Evolutionary conservation across 169 alveolate species (phyloP).

Genomic region (Babesia caballi): DNA sequence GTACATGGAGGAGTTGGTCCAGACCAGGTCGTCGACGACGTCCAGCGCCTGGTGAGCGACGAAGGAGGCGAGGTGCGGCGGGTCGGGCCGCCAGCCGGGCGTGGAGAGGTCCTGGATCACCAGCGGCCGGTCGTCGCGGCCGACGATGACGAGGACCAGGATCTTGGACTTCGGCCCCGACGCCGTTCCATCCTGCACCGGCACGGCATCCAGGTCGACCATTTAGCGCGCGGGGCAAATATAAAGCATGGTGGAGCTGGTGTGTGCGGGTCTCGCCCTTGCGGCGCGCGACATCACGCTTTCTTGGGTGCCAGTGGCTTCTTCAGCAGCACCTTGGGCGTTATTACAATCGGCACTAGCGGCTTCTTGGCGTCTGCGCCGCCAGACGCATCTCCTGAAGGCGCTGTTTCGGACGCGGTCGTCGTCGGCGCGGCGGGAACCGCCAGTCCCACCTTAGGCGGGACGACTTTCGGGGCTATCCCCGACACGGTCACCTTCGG

Average conservation of each 20-base stretch:
- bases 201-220: constrained; percentile 23
- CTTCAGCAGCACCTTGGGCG: constrained; percentile 49
- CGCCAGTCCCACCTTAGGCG: neutral
- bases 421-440: neutral
- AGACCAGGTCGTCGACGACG: constrained; percentile 81
- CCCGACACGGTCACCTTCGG: constrained; percentile 18
- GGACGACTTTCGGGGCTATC: neutral
- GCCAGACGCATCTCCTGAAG: neutral
- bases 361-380: constrained; percentile 30
- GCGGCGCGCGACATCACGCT: neutral
- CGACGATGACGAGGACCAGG: constrained; percentile 82
- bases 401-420: neutral
- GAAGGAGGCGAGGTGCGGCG: constrained; percentile 85
- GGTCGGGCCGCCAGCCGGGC: constrained; percentile 80
- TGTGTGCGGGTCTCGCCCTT: constrained; percentile 3
- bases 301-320: constrained; percentile 61
- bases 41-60: constrained; percentile 86
- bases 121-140: constrained; percentile 86
- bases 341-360: constrained; percentile 42
- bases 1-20: constrained; percentile 73
- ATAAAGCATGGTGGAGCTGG: neutral
- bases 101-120: constrained; percentile 83
- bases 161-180: constrained; percentile 54
- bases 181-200: neutral
- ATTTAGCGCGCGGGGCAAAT: neutral